Evolutionary conservation across 306 rosid genomes (phyloP), one percentile per base, ranked within the genome.

Genomic region (Pyrus bretschneideri): DNA sequence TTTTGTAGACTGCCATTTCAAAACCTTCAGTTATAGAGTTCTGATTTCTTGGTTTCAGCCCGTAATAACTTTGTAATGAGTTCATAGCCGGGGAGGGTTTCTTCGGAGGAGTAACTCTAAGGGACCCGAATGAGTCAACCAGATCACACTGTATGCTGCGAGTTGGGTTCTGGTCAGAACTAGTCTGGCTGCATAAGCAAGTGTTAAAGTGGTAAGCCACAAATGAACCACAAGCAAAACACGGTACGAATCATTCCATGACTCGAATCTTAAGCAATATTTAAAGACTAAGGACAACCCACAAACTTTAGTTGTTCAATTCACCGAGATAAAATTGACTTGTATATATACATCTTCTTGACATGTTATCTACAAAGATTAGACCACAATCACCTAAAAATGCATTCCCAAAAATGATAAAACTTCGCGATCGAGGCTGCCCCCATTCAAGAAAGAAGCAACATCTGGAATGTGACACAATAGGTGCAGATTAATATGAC

Each of bases 51-150:
- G 87, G 76, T 74, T 85, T 87, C 30, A 90, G 96, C 76, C 94
- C 94, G 82, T 88, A 90, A 75, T 80, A 91, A 78, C 91, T 97
- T 75, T 86, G 97, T 82, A 91, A 86, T 74, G 93, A 86, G 88
- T 78, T 79, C 96, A 91, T 93, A 72, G 93, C 97, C 22, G 79
- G 80, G 76, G 96, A 88, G 69, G 89, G 73, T 76, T 78, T 88
- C 57, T 70, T 83, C 10, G 69, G 84, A 76, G 69, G 84, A 76
- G 93, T 83, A 19, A 76, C 22, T 85, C 76, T 72, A 54, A 84
- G 69, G 79, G 93, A 82, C 68, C 86, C 86, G 78, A 93, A 93
- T 49, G 96, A 90, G 54, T 79, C 92, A 62, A 90, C 76, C 74
- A 90, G 78, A 42, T 90, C 96, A 22, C 61, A 73, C 52, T 81